phyloP scores from a whole-genome alignment of 768 basidiomycete species.

The Boletus pseudo-olivaceus region DNA sequence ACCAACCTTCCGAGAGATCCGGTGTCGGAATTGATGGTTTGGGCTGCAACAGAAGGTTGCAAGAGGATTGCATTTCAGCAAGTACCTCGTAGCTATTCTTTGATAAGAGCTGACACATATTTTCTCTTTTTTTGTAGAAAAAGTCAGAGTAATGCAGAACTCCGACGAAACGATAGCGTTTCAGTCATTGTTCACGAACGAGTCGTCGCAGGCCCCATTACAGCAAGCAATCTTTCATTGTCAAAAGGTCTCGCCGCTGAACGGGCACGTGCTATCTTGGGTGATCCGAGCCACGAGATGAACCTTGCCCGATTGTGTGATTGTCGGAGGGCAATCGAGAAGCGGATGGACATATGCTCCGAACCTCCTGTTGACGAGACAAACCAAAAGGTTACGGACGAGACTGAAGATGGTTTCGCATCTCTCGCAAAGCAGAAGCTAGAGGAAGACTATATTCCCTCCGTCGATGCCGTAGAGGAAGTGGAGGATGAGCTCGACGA shows the following conservation, averaged over 20 bases:
- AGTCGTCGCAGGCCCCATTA: slow-evolving; percentile 57
- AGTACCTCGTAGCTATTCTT: slow-evolving; percentile 19
- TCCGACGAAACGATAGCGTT: slow-evolving; percentile 48
- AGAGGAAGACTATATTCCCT: slow-evolving; percentile 21
- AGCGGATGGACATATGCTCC: slow-evolving; percentile 10
- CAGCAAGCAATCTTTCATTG: slow-evolving; percentile 52
- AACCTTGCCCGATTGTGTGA: slow-evolving; percentile 42
- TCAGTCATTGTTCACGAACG: slow-evolving; percentile 57
- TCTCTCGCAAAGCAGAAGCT: slow-evolving; percentile 36
- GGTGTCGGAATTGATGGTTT: slow-evolving; percentile 65
- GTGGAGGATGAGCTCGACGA: slow-evolving; percentile 17
- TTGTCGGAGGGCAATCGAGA: slow-evolving; percentile 30
- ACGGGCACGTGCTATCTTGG: slow-evolving; percentile 51
- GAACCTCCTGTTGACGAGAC: slow-evolving; percentile 18
- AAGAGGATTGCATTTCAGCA: slow-evolving; percentile 44
- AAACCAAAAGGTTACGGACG: slow-evolving; percentile 34
- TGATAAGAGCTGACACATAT: neutral
- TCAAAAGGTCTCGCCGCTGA: slow-evolving; percentile 70
- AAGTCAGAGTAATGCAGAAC: slow-evolving; percentile 41
- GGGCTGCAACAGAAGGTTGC: slow-evolving; percentile 60
- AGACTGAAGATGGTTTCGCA: slow-evolving; percentile 51
- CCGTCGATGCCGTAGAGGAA: slow-evolving; percentile 15
- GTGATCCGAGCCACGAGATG: slow-evolving; percentile 43
- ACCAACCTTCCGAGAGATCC: slow-evolving; percentile 68
- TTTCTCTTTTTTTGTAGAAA: slow-evolving; percentile 29